Conservation (phyloP, 805 yeast genomes). For the Myxozyma vanderwaltii region DNA sequence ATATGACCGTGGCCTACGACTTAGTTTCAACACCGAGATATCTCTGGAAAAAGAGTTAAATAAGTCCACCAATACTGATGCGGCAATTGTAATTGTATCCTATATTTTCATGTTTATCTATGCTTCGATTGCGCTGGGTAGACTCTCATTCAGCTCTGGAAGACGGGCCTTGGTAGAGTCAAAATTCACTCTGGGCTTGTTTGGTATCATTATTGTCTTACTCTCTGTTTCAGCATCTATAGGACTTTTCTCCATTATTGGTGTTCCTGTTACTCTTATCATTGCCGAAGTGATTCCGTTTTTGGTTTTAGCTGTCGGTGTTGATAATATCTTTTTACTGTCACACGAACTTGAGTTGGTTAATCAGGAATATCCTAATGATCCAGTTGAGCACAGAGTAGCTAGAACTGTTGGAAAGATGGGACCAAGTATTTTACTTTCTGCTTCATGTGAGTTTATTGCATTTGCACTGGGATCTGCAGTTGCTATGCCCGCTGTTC, state of each 20-base stretch:
- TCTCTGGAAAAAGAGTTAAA: slow-evolving; percentile 84
- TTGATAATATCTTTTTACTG: slow-evolving; percentile 86
- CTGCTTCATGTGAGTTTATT: slow-evolving; percentile 74
- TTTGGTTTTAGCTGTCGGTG: slow-evolving; percentile 90
- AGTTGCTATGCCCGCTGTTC: slow-evolving; percentile 95
- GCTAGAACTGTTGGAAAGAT: slow-evolving; percentile 67
- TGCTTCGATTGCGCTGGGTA: slow-evolving; percentile 71
- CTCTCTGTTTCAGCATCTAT: slow-evolving; percentile 80
- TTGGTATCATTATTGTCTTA: slow-evolving; percentile 82
- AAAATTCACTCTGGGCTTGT: slow-evolving; percentile 72
- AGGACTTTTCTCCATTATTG: slow-evolving; percentile 75
- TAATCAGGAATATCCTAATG: slow-evolving; percentile 50
- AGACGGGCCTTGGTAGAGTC: slow-evolving; percentile 46
- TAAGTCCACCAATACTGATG: slow-evolving; percentile 78
- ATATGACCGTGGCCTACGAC: slow-evolving; percentile 53
- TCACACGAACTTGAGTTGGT: slow-evolving; percentile 73
- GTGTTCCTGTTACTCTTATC: slow-evolving; percentile 82
- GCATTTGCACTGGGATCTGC: slow-evolving; percentile 77
- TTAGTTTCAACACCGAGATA: slow-evolving; percentile 78
- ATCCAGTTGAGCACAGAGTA: slow-evolving; percentile 59
- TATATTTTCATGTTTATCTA: slow-evolving; percentile 85
- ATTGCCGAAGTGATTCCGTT: slow-evolving; percentile 97
- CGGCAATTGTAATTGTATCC: slow-evolving; percentile 67
- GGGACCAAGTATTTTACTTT: slow-evolving; percentile 83
- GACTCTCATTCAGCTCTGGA: slow-evolving; percentile 31